These are phyloP conservation scores for Saccharomycopsis hybrid DNA, from an alignment of 1,139 yeast genomes.

Conservation along the genomic window DNA sequence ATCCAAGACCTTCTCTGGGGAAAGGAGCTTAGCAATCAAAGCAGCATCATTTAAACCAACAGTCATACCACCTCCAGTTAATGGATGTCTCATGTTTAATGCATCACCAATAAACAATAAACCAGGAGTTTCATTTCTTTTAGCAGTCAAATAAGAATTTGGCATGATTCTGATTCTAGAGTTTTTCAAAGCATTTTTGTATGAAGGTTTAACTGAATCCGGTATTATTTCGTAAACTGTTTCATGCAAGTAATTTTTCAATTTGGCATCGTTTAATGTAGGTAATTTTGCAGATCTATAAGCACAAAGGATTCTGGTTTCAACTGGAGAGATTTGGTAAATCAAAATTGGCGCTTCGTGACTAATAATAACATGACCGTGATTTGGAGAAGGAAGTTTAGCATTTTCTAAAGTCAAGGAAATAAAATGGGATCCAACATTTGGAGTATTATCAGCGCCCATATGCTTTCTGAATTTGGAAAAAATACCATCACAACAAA, in stretches of 20 bases:
- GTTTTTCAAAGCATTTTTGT: conserved; percentile 45
- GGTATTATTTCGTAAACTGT: conserved; percentile 72
- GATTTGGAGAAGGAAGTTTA: conserved; percentile 58
- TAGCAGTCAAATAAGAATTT: conserved; percentile 82
- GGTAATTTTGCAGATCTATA: conserved; percentile 74
- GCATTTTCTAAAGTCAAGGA: conserved; percentile 76
- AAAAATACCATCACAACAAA: conserved; percentile 91
- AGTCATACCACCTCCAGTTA: conserved; percentile 99
- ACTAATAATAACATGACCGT: conserved; percentile 90
- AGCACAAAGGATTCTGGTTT: conserved; percentile 87
- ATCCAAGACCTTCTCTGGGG: conserved; percentile 50
- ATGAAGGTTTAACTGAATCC: conserved; percentile 53
- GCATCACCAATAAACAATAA: conserved; percentile 87
- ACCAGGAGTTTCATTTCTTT: conserved; percentile 62
- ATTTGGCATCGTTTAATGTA: conserved; percentile 48
- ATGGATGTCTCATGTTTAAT: conserved; percentile 94
- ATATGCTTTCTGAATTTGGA: conserved; percentile 83
- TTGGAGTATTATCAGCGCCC: conserved; percentile 50
- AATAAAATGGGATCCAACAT: conserved; percentile 76
- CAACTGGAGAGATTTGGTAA: conserved; percentile 77
- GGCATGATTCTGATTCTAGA: conserved; percentile 82
- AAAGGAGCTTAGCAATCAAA: conserved; percentile 52
- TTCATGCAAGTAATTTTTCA: conserved; percentile 51
- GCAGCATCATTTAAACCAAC: conserved; percentile 90
- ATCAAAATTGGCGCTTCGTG: conserved; percentile 80